Conservation (phyloP, 176 grass and related monocot genomes). For the Musa troglodytarum region DNA sequence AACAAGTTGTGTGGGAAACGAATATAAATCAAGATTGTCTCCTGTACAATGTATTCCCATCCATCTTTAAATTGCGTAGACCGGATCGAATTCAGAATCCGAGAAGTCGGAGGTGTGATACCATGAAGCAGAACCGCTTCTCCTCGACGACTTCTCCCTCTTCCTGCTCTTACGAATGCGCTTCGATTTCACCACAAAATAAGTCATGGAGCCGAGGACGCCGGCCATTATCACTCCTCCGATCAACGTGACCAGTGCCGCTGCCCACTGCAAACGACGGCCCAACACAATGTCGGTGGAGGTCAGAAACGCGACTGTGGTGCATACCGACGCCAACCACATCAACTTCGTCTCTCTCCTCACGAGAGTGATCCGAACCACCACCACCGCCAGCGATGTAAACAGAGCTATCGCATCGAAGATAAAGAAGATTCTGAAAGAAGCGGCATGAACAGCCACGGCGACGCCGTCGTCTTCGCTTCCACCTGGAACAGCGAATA, state of each 20-base stretch:
- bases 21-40: too few species aligned
- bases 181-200: constrained; percentile 21
- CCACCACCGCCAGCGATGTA: constrained; percentile 21
- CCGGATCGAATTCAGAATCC: not conserved
- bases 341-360: constrained; percentile 10
- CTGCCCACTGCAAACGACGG: constrained; percentile 5
- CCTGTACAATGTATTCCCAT: too few species aligned
- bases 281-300: constrained; percentile 12
- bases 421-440: constrained; percentile 15
- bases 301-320: constrained; percentile 9
- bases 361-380: constrained; percentile 16
- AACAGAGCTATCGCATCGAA: constrained; percentile 11
- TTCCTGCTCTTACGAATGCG: constrained; percentile 3
- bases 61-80: constrained; percentile 13
- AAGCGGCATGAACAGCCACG: not conserved
- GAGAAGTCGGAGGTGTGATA: constrained; percentile 2
- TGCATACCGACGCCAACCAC: constrained; percentile 21
- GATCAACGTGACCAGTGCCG: constrained; percentile 1
- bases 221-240: constrained; percentile 10
- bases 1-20: too few species aligned
- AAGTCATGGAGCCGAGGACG: constrained; percentile 11
- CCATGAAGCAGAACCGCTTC: constrained; percentile 3
- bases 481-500: constrained; percentile 13
- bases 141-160: not conserved
- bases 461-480: not conserved